These are phyloP conservation scores for Zelonia costaricensis DNA, from an alignment of 208 protist species.

Conservation along the genomic window DNA sequence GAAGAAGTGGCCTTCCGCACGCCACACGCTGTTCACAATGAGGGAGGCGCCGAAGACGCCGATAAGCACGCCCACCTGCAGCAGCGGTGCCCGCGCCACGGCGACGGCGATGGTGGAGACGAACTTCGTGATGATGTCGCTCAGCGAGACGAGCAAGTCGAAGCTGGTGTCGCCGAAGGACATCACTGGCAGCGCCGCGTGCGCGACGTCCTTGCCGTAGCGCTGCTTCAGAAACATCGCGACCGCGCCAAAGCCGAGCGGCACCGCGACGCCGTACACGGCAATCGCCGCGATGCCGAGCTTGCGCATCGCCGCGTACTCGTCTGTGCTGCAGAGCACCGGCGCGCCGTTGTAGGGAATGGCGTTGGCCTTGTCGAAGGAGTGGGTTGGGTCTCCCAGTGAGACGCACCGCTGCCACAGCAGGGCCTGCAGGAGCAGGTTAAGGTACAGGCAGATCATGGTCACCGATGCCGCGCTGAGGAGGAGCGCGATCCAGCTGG, in stretches of 20 bases:
- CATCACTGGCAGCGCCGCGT: constrained; percentile 25
- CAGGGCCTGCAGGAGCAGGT: constrained; percentile 14
- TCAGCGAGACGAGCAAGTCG: constrained; percentile 14
- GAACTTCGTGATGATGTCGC: constrained; percentile 11
- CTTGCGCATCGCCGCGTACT: constrained; percentile 11
- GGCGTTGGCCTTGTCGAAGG: background rate
- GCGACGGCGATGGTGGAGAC: constrained; percentile 10
- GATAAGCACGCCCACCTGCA: constrained; percentile 18
- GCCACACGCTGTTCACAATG: constrained; percentile 15
- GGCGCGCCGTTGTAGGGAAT: constrained; percentile 8
- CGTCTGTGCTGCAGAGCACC: constrained; percentile 7
- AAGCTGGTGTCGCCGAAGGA: constrained; percentile 22
- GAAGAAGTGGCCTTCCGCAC: background rate
- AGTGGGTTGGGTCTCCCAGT: background rate
- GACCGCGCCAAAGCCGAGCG: background rate
- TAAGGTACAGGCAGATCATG: constrained; percentile 18
- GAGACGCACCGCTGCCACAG: constrained; percentile 24
- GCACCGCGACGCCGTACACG: constrained; percentile 13
- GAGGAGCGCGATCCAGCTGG: constrained; percentile 18
- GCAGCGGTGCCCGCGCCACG: constrained; percentile 7
- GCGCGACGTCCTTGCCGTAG: constrained; percentile 28
- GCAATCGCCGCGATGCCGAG: constrained; percentile 18
- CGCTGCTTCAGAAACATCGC: background rate
- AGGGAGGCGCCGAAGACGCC: constrained; percentile 11
- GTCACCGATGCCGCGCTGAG: constrained; percentile 21